Base-by-base conservation (phyloP, 1,139 yeast genomes). In the Kodamaea suecica region DNA sequence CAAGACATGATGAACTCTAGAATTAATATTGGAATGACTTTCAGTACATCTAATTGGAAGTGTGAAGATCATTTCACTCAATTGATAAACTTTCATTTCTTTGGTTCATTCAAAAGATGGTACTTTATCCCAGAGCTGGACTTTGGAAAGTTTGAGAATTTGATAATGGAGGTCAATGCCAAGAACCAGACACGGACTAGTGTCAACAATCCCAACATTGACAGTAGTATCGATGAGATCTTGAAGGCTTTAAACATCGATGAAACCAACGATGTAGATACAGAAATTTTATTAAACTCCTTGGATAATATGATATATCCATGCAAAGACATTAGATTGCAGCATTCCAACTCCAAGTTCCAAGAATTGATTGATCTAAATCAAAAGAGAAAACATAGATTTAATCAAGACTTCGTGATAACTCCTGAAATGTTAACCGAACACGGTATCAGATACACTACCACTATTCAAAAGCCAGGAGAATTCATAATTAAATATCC, bases 51-150 rank as follows among this genome's bases (percentile, higher is more conserved):
- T 40, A 76, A 82, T 45, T 88, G 95, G 95, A 70, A 68, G 36
- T 63, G 76, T 36, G 94, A 84, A 49, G 95, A 86, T 47, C 92
- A 83, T 47, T 80, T 79, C 53, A 63, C 88, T 1, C 84, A 83
- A 40, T 62, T 75, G 7, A 66, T 78, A 17, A 82, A 81, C 51
- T 84, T 75, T 48, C 85, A 79, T 42, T 84, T 83, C 46, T 57
- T 74, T 36, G 95, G 95, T 6, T 81, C 80, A 4, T 61, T 73
- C 17, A 81, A 79, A 50, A 62, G 81, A n/a, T 84, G 95, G 95
- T 85, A 82, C 48, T 78, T 87, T 29, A 73, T 88, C 13, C 82
- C 92, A 0, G 87, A 84, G n/a, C 65, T 66, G 43, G 79, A 78
- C 37, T 77, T 80, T 34, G 75, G 64, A 6, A 73, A 72, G 41